These are phyloP conservation scores for Patellaria atrata DNA, from an alignment of 495 filamentous ascomycete species.

Conservation along the genomic window DNA sequence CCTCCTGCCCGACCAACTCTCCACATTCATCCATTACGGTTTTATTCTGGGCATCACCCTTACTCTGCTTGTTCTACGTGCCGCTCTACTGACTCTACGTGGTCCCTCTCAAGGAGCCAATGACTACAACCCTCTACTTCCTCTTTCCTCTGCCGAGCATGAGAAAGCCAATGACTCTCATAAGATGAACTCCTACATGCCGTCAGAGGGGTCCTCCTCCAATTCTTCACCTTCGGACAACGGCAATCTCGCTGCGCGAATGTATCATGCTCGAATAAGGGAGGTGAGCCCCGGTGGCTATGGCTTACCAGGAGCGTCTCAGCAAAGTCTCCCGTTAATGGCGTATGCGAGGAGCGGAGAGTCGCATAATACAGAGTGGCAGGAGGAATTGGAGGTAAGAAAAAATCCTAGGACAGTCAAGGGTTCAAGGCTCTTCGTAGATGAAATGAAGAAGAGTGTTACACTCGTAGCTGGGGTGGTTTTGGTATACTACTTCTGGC, in stretches of 20 bases:
- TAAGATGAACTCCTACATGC: background rate
- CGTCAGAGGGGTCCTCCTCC: constrained; percentile 4
- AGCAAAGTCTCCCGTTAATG: constrained; percentile 17
- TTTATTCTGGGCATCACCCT: constrained; percentile 46
- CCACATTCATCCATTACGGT: constrained; percentile 66
- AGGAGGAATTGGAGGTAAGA: constrained; percentile 2
- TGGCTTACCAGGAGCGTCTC: constrained; percentile 10
- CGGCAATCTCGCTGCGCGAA: constrained; percentile 11
- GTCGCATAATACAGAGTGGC: background rate
- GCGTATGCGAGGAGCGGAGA: constrained; percentile 16
- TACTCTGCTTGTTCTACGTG: constrained; percentile 41
- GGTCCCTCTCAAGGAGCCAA: constrained; percentile 3
- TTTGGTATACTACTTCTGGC: constrained; percentile 24
- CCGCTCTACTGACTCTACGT: constrained; percentile 34
- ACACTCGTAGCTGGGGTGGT: constrained; percentile 17
- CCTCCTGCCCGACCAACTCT: constrained; percentile 74
- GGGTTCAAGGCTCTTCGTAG: constrained; percentile 9
- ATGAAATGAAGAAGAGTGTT: constrained; percentile 20
- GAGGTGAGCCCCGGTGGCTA: constrained; percentile 19
- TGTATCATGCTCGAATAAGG: constrained; percentile 12
- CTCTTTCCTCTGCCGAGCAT: constrained; percentile 14
- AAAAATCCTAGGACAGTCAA: constrained; percentile 12
- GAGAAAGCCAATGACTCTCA: constrained; percentile 14
- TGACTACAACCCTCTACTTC: constrained; percentile 9
- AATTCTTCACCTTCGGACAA: constrained; percentile 15